Evolutionary conservation across 2,329 filamentous ascomycete genomes (phyloP).

Genomic region (Colletotrichum sp.): DNA sequence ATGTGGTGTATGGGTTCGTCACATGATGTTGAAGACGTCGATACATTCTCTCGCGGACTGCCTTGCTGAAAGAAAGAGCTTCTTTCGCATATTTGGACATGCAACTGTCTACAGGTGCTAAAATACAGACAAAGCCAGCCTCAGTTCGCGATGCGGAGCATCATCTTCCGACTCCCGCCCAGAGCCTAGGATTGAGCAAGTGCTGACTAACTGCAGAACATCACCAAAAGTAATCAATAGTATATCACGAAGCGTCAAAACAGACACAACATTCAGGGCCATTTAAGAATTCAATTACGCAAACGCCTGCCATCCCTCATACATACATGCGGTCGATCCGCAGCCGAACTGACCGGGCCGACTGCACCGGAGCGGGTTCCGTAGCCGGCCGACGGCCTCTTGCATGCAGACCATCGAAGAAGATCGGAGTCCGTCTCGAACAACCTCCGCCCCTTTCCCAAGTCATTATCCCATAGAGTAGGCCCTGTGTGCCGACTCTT

Average conservation of each 20-base stretch:
- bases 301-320: conserved; percentile 25
- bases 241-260: neutral
- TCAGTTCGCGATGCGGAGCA: neutral
- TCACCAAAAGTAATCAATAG: neutral
- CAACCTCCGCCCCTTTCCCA: conserved; percentile 35
- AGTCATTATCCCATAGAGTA: conserved; percentile 19
- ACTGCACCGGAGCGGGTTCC: neutral
- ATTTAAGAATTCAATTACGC: conserved; percentile 22
- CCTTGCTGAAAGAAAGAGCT: no score
- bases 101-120: neutral
- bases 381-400: neutral
- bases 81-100: neutral
- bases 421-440: conserved; percentile 25
- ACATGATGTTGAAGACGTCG: no score
- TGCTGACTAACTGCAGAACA: no score
- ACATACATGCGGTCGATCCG: conserved; percentile 26
- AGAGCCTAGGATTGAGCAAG: no score
- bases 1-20: neutral
- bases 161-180: neutral
- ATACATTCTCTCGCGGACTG: no score
- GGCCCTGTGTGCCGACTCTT: conserved; percentile 5
- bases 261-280: neutral
- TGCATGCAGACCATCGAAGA: conserved; percentile 14
- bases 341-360: conserved; percentile 17
- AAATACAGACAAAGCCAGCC: neutral